Base-by-base conservation (phyloP, 768 basidiomycete species). In the Hericium erinaceus region DNA sequence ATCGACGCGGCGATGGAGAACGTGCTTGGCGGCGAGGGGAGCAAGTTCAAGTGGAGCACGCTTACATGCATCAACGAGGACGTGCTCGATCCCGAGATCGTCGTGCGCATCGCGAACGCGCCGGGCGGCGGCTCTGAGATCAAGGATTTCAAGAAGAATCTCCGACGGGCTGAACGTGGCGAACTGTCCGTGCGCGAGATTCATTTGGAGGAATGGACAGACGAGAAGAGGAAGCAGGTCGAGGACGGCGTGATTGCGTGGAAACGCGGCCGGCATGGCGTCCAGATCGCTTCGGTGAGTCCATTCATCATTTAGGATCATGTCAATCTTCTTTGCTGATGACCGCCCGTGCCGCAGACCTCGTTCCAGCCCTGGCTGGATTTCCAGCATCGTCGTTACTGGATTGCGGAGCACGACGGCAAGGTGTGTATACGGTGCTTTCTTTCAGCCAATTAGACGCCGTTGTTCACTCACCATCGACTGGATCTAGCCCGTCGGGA, bases 11-110 rank as follows among this genome's bases (percentile, higher is more conserved):
- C 75, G 16, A 73, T 81, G 11, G 81, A 85, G 61, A 68, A 76
- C 46, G 65, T 81, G 8, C 75, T 87, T 48, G 76, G 66, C 7
- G 69, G 71, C n/a, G 61, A 69, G 7, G 33, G 7, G 33, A 20
- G 44, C 57, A 61, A 77, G 46, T 75, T 80, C 60, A 72, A 74
- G 0, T 87, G 85, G 86, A 74, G 76, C 55, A 76, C 78, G 4
- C 73, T 87, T 41, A 75, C 77, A 51, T 85, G 82, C 57, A 82
- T 87, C 52, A 79, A 80, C 52, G 84, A 87, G 64, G 83, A 85
- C 58, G 69, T 75, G 15, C 58, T 76, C 18, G 72, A 76, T 58
- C 71, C 76, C 3, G 60, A 57, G 22, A 68, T 71, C 54, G 72
- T 79, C 39, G 70, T 82, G 10, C 74, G 81, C 55, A 77, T 82